Base-by-base conservation (phyloP, 73 alveolate species). In the Stentor roeselii region DNA sequence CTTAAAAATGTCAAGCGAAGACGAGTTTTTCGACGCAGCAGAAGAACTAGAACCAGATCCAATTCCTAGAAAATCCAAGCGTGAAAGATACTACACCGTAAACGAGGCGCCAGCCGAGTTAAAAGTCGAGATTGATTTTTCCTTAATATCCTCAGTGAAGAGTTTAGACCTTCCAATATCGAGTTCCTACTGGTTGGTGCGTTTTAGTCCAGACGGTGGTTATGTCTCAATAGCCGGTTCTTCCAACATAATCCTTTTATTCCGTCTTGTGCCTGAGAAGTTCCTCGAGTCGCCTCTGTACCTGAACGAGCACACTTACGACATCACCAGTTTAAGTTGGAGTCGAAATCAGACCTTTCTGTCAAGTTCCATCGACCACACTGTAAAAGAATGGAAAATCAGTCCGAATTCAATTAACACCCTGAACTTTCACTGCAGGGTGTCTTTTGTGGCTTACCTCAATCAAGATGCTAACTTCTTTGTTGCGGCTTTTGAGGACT, bases 311-410 rank as follows among this genome's bases (percentile, higher is more conserved):
- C 80, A 67, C 34, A 67, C 50, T 21, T 21, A 67, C 2, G 37
- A 67, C 11, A 32, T 67, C 34, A 67, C 80, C 37, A 32, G 37
- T 40, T 0, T 67, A 1, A 30, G 50, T 21, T 67, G 80, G 37
- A 67, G 37, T 2, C 37, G 37, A 27, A 27, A 67, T 1, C 27
- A 32, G 11, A 21, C 37, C 14, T 67, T 67, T 1, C 34, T 67
- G 34, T 67, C 80, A 67, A 27, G 42, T 32, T 67, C 80, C 11
- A 21, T 67, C 21, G 80, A 67, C 2, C 37, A 21, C 2, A 67
- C 80, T 30, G 80, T 67, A 30, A 67, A 67, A 67, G n/a, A 21
- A 67, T 67, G 80, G 80, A 34, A 40, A 30, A 67, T 21, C 34
- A 0, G 41, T 1, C 42, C 15, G 34, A 30, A n/a, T 30, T 32